These are phyloP conservation scores for Meyerozyma smithsonii DNA, from an alignment of 1,139 yeast species.

Conservation along the genomic window DNA sequence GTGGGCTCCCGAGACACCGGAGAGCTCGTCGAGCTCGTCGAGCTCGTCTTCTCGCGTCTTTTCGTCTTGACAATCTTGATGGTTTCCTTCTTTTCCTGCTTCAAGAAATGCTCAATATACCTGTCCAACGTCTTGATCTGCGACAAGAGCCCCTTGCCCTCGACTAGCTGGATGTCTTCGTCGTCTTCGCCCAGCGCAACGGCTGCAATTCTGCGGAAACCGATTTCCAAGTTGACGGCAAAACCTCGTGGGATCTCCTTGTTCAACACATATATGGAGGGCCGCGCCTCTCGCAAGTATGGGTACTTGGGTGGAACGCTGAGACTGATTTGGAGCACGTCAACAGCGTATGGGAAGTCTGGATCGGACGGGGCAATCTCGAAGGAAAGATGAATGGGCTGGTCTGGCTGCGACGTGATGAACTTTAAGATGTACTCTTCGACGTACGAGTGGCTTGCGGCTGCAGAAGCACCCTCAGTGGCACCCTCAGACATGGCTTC, in stretches of 20 bases:
- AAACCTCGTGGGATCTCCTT: conserved; percentile 70
- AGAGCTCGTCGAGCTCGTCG: too few relatives aligned
- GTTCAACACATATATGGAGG: conserved; percentile 52
- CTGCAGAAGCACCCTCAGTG: too few relatives aligned
- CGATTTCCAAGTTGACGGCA: conserved; percentile 61
- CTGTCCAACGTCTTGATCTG: conserved; percentile 54
- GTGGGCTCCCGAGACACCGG: too few relatives aligned
- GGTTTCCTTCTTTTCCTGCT: conserved; percentile 50
- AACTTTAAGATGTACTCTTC: conserved; percentile 11
- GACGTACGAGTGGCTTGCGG: too few relatives aligned
- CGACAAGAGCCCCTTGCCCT: conserved; percentile 47
- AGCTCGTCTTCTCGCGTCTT: neutral
- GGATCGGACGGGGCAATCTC: conserved; percentile 61
- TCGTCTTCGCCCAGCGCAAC: conserved; percentile 25
- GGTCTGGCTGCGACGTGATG: conserved; percentile 11
- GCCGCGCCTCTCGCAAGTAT: conserved; percentile 22
- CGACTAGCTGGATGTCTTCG: conserved; percentile 31
- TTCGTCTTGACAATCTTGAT: conserved; percentile 40
- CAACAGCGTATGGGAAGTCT: conserved; percentile 66
- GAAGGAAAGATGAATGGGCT: conserved; percentile 29
- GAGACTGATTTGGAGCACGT: conserved; percentile 45
- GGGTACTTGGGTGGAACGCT: conserved; percentile 58
- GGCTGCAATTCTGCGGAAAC: conserved; percentile 49
- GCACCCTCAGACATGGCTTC: neutral
- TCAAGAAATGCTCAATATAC: conserved; percentile 53